phyloP scores from a whole-genome alignment of 257 asterid species.

The Penstemon newberryi region DNA sequence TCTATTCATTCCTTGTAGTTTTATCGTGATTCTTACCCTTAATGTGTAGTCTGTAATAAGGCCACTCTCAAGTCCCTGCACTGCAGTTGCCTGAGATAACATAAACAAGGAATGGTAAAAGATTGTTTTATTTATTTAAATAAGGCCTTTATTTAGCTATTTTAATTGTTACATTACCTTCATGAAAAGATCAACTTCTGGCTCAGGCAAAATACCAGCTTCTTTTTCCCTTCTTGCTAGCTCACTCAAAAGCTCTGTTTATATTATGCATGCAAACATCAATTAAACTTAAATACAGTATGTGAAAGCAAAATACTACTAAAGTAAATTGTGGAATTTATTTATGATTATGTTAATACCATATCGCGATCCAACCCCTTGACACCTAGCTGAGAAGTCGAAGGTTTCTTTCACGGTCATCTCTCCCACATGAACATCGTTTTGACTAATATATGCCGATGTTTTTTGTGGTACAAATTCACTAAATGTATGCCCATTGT shows the following conservation, averaged over 20 bases:
- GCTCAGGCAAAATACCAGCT: too few relatives aligned
- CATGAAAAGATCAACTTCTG: too few relatives aligned
- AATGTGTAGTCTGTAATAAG: conserved; percentile 58
- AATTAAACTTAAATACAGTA: conserved; percentile 40
- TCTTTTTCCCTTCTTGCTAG: too few relatives aligned
- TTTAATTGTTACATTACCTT: conserved; percentile 45
- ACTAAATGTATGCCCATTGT: conserved; percentile 63
- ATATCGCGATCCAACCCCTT: too few relatives aligned
- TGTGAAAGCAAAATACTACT: too few relatives aligned
- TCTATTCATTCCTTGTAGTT: too few relatives aligned
- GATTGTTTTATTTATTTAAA: not conserved
- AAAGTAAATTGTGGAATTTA: conserved; percentile 39
- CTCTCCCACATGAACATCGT: conserved; percentile 83
- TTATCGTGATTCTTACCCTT: conserved; percentile 33
- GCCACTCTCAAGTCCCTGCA: conserved; percentile 57
- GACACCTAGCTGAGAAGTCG: too few relatives aligned
- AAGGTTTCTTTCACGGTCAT: conserved; percentile 1
- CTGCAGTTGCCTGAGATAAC: conserved; percentile 42
- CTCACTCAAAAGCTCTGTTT: too few relatives aligned
- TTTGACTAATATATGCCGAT: conserved; percentile 89
- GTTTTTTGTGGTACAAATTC: conserved; percentile 84
- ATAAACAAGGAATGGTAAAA: not conserved
- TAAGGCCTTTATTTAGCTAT: too few relatives aligned
- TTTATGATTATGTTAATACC: conserved; percentile 41
- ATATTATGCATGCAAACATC: conserved; percentile 57